These are phyloP conservation scores for Colletotrichum liaoningense DNA, from an alignment of 2,329 filamentous ascomycete genomes.

Conservation along the genomic window DNA sequence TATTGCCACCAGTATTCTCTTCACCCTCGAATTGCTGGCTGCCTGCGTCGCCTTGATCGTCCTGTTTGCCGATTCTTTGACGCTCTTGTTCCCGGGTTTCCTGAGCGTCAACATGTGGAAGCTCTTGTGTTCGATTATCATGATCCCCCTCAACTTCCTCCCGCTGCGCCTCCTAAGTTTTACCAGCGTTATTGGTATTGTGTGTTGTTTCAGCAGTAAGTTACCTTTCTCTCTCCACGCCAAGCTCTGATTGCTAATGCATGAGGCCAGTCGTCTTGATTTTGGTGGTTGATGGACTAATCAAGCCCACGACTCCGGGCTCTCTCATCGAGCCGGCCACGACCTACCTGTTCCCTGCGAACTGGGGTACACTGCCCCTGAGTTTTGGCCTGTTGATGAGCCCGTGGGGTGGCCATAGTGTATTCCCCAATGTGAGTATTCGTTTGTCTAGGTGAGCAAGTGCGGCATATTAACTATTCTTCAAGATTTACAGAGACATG, in stretches of 20 bases:
- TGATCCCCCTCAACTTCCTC: constrained; percentile 86
- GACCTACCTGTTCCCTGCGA: constrained; percentile 85
- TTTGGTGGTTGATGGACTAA: constrained; percentile 85
- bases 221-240: constrained; percentile 41
- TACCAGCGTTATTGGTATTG: constrained; percentile 88
- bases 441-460: neutral
- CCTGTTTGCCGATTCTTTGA: constrained; percentile 91
- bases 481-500: constrained; percentile 72
- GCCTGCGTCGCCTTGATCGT: constrained; percentile 91
- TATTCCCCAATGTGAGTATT: constrained; percentile 79
- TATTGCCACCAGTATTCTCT: constrained; percentile 84
- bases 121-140: constrained; percentile 79
- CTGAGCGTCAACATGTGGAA: constrained; percentile 82
- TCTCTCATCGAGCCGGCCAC: constrained; percentile 83
- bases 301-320: constrained; percentile 83
- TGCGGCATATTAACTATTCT: neutral
- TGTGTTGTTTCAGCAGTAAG: constrained; percentile 89
- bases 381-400: constrained; percentile 92
- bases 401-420: constrained; percentile 71
- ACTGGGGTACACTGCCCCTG: constrained; percentile 88
- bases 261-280: constrained; percentile 77
- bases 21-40: constrained; percentile 87
- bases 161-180: constrained; percentile 88
- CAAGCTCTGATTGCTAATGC: neutral
- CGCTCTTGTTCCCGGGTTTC: constrained; percentile 79